These are phyloP conservation scores for Medicago lupulina DNA, from an alignment of 306 rosid species.

Conservation along the genomic window DNA sequence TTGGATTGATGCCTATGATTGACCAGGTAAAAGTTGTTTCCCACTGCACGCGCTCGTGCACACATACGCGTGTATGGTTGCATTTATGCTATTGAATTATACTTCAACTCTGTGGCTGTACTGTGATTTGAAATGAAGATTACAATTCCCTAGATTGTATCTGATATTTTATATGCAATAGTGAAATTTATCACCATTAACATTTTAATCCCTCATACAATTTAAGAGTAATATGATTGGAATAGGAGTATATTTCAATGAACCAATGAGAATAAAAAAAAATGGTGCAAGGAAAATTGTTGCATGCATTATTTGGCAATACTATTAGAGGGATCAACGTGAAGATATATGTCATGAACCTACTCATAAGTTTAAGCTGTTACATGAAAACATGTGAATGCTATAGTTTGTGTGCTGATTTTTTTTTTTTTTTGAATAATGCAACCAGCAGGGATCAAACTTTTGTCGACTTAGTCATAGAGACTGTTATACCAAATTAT, in stretches of 20 bases:
- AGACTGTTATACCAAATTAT: background rate
- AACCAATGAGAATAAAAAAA: background rate
- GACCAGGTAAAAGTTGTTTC: slow-evolving; percentile 65
- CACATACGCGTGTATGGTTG: background rate
- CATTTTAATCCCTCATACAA: slow-evolving; percentile 4
- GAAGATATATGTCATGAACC: background rate
- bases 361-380: background rate
- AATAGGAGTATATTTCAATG: slow-evolving; percentile 8
- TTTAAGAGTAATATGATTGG: background rate
- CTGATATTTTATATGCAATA: background rate
- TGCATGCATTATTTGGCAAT: background rate
- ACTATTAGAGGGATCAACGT: background rate
- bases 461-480: background rate
- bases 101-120: background rate
- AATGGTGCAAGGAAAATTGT: background rate
- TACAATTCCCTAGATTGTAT: slow-evolving; percentile 2
- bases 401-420: background rate
- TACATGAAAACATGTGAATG: background rate
- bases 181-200: slow-evolving; percentile 8
- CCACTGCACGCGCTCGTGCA: background rate
- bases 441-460: no score
- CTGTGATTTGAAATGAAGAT: background rate
- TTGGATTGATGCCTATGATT: slow-evolving; percentile 95
- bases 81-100: background rate
- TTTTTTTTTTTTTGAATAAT: no score